Percentiles rank a stretch among this genome's conserved stretches.
These are phyloP conservation scores for Parafenestella ontariensis DNA, from an alignment of 2,329 filamentous ascomycete species.

Conservation along the genomic window DNA sequence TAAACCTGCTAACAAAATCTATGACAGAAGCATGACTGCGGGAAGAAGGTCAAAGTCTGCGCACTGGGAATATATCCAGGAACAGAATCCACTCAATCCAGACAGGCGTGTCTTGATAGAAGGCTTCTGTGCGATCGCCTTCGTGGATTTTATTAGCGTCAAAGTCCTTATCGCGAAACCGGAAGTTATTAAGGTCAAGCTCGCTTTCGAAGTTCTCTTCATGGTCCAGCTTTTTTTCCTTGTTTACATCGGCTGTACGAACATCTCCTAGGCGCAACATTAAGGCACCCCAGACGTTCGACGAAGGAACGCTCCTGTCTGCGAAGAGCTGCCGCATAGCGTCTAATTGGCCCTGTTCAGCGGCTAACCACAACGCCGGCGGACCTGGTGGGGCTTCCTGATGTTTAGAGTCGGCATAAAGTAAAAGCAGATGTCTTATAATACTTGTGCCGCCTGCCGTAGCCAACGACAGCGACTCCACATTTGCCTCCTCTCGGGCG, in stretches of 20 bases:
- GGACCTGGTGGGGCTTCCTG: neutral
- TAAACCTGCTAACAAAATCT: neutral
- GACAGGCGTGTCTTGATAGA: neutral
- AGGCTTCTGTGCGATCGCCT: neutral
- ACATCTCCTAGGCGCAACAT: neutral
- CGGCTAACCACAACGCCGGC: neutral
- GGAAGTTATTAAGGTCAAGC: neutral
- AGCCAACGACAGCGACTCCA: neutral
- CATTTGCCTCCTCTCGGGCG: neutral
- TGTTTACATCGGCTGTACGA: neutral
- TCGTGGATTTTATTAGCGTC: too few species aligned
- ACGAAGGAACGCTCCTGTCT: neutral
- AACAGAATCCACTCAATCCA: slow-evolving; percentile 2
- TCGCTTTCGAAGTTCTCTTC: neutral
- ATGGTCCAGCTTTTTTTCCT: neutral
- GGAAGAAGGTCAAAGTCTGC: too few species aligned
- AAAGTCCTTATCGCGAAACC: too few species aligned
- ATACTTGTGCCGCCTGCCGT: neutral
- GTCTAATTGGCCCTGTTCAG: neutral
- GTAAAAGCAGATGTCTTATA: neutral
- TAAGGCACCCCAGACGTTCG: neutral
- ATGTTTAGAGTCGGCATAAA: neutral
- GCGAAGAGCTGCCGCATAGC: neutral
- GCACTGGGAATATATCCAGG: too few species aligned
- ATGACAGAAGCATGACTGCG: neutral